Base-by-base conservation (phyloP, 1,284 basidiomycete genomes). In the Apiotrichum mycotoxinovorans region DNA sequence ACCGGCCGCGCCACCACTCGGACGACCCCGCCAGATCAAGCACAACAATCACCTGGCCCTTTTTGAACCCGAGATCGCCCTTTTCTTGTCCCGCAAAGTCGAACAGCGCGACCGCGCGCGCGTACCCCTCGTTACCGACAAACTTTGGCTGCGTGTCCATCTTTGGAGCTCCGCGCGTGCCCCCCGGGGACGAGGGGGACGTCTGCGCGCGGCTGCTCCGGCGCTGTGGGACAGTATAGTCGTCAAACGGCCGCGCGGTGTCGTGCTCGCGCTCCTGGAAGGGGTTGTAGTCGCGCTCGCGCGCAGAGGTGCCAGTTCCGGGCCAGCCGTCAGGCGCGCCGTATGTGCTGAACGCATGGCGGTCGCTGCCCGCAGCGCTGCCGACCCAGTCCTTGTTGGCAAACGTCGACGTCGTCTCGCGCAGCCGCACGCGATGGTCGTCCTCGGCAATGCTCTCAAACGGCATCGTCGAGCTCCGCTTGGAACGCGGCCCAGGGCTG, bases 1-100 rank as follows among this genome's bases (percentile, higher is more conserved):
- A 74, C 10, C 81, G 80, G 52, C 76, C 74, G 27, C 53, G 61
- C 68, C 68, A 87, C 90, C 90, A 93, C 62, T 91, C 87, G 69
- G 91, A 85, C 20, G 80, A 84, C 42, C 83, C 88, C 59, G 85
- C 91, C 77, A 84, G 88, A 70, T 87, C 81, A 20, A 85, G 83
- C 18, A 95, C 81, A 12, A 79, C 81, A 54, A 96, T 86, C 18
- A 93, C 82, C 62, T 94, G 86, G 1, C 90, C 90, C 72, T 87
- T 90, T n/a, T 78, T 81, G 72, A 96, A 89, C 1, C 87, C 86
- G 42, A 96, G 72, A 75, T 96, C 92, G 2, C 88, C 91, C 14
- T 79, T 83, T 80, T 90, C 84, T 8, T 85, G 81, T 9, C 87
- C 87, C 44, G 81, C 74, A 73, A 90, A 93, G 71, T 88, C 83